Base-by-base conservation (phyloP, 441 rosid genomes). In the Brassica balearica region DNA sequence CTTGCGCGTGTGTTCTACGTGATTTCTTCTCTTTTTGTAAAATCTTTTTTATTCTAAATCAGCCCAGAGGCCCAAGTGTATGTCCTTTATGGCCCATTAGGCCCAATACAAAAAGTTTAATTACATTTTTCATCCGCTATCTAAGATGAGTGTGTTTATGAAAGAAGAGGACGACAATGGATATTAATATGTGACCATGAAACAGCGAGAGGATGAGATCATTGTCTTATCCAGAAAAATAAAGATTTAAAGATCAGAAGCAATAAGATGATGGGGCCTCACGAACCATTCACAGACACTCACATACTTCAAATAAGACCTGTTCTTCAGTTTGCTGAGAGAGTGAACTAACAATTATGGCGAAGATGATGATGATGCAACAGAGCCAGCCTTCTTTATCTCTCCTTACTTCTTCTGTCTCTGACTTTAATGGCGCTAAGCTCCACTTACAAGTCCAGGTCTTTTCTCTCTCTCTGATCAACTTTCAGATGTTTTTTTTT, bases 361-460 rank as follows among this genome's bases (percentile, higher is more conserved):
- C 96, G 58, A 88, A 82, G 84, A 61, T 89, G 88, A 88, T 85
- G 84, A 86, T 87, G 80, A 46, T 85, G 82, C 98, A 91, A 86
- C 95, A 86, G 69, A 88, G 83, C 76, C 89, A 82, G 77, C 97
- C 95, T 72, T 87, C 93, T 80, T 79, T 95, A 65, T 89, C 94
- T 64, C 84, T 86, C 71, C 90, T 89, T 72, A 83, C 90, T 72
- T 90, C 98, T 70, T 95, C 95, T 78, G 87, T 91, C 9, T 92
- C 95, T 73, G 93, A 95, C 81, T 95, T 92, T 83, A 92, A 84
- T 87, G 98, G 98, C 84, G 85, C 93, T 74, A 89, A 90, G 75
- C 90, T 93, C 82, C 88, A 82, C 71, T 65, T 84, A 56, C 88
- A 86, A 66, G 59, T 89, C 80, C 93, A 89, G 97, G 98, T 92